Evolutionary conservation across 108 stramenopile species (phyloP), one percentile per base, ranked within the genome.

Genomic region (Cylindrotheca closterium): DNA sequence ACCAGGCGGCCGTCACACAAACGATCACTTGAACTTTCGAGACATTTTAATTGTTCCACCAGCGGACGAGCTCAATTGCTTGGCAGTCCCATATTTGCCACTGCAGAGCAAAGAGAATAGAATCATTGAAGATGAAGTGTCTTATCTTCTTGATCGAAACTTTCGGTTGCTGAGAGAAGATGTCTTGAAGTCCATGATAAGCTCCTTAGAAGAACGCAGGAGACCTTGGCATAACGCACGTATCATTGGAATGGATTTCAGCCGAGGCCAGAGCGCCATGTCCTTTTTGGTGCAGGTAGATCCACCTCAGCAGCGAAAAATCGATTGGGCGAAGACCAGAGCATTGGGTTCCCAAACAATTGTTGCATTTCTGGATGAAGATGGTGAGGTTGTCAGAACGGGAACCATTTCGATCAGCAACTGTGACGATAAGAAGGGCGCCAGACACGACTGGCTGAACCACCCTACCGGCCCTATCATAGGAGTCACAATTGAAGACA

Each of bases 141-240:
- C 68, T 28, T 22, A 47, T 21, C 51, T 82, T 17, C 65, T 82
- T 24, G 78, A 79, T 64, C 37, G 24, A 24, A 79, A 79, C 63
- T 82, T 82, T 53, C 77, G 81, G 8, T 56, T 82, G 33, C 56
- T 79, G 10, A 55, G 81, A 30, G 78, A 82, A 47, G 81, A 82
- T 55, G 77, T 78, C 3, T 33, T 82, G 12, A 55, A 62, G 30
- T 51, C 66, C 23, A 79, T 82, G 71, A 68, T 55, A 30, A 50
- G 62, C 26, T 62, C 59, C 25, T 70, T 82, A 51, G 31, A 54
- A 12, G 69, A 82, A 26, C 48, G 30, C 3, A 50, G 26, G 28
- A 32, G 61, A 30, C 61, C 61, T 31, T 82, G 80, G 80, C 50
- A 27, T 3, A 82, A 82, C 60, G 71, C 79, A n/a, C 64, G 75